These are phyloP conservation scores for Leucocoprinus leucothites DNA, from an alignment of 768 basidiomycete genomes.

Conservation along the genomic window DNA sequence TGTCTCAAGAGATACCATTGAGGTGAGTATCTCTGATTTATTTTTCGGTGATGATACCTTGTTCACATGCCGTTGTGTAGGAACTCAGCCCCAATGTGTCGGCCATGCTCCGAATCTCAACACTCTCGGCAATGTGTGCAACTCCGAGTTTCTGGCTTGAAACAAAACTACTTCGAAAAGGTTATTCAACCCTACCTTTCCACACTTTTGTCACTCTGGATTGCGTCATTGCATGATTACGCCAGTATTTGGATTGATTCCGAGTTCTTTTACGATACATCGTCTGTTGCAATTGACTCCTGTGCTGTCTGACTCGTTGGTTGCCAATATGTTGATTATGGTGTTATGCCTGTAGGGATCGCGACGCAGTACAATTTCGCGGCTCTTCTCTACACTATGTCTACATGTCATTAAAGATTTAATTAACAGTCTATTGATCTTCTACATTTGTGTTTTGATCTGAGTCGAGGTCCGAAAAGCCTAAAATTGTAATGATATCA, in stretches of 20 bases:
- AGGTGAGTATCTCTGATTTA: constrained; percentile 43
- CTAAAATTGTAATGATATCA: too few species aligned
- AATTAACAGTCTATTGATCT: too few species aligned
- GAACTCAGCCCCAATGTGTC: constrained; percentile 93
- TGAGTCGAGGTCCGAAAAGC: too few species aligned
- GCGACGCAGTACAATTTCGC: too few species aligned
- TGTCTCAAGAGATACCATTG: constrained; percentile 88
- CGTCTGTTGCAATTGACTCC: constrained; percentile 75
- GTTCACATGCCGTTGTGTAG: not conserved
- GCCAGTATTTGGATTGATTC: constrained; percentile 88
- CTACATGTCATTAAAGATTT: too few species aligned
- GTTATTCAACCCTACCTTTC: constrained; percentile 80
- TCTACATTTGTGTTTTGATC: too few species aligned
- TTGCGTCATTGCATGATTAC: constrained; percentile 86
- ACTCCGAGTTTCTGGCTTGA: constrained; percentile 71
- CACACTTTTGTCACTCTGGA: constrained; percentile 80
- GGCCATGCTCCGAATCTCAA: constrained; percentile 90
- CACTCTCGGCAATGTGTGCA: constrained; percentile 95
- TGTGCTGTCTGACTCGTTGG: too few species aligned
- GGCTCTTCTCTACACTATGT: too few species aligned
- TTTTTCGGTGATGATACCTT: not conserved
- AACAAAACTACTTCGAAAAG: constrained; percentile 72
- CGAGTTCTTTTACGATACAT: constrained; percentile 75
- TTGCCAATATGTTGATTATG: too few species aligned
- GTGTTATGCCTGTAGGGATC: too few species aligned